phyloP scores from a whole-genome alignment of 2,329 filamentous ascomycete species.

The Aspergillus intermedius region DNA sequence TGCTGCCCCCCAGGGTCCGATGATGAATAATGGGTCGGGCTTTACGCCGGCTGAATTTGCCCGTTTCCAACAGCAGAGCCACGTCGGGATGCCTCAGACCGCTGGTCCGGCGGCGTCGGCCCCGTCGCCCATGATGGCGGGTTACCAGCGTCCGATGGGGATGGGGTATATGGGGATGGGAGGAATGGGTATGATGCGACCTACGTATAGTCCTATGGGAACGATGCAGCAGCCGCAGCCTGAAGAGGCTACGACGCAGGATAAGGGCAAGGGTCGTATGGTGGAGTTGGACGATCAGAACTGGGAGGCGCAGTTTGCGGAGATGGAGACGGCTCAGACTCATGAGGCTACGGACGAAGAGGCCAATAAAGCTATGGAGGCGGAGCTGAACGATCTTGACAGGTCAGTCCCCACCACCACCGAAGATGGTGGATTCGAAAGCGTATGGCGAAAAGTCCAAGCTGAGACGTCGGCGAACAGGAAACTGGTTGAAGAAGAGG shows the following conservation, averaged over 20 bases:
- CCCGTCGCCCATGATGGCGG: constrained; percentile 56
- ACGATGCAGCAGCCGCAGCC: constrained; percentile 42
- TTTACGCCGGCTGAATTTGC: constrained; percentile 84
- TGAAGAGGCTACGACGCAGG: constrained; percentile 46
- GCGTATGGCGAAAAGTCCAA: constrained; percentile 51
- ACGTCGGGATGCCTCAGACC: constrained; percentile 51
- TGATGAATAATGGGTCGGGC: constrained; percentile 44
- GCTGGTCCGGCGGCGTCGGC: constrained; percentile 51
- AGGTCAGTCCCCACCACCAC: constrained; percentile 61
- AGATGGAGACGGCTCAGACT: constrained; percentile 60
- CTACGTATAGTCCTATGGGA: constrained; percentile 41
- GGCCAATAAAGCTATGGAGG: constrained; percentile 70
- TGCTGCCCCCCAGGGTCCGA: constrained; percentile 46
- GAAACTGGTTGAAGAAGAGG: constrained; percentile 61
- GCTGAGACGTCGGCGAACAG: constrained; percentile 41
- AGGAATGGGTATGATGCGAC: constrained; percentile 45
- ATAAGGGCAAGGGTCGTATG: constrained; percentile 76
- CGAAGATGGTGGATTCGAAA: constrained; percentile 81
- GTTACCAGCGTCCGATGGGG: constrained; percentile 40
- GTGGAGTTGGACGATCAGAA: constrained; percentile 89
- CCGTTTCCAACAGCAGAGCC: constrained; percentile 70
- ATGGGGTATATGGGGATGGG: constrained; percentile 53
- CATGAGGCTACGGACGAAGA: constrained; percentile 50
- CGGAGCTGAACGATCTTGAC: constrained; percentile 84
- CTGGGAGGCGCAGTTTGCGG: constrained; percentile 94